Evolutionary conservation across 345 rosid genomes (phyloP), one percentile per base, ranked within the genome.

Genomic region (Lumnitzera racemosa): DNA sequence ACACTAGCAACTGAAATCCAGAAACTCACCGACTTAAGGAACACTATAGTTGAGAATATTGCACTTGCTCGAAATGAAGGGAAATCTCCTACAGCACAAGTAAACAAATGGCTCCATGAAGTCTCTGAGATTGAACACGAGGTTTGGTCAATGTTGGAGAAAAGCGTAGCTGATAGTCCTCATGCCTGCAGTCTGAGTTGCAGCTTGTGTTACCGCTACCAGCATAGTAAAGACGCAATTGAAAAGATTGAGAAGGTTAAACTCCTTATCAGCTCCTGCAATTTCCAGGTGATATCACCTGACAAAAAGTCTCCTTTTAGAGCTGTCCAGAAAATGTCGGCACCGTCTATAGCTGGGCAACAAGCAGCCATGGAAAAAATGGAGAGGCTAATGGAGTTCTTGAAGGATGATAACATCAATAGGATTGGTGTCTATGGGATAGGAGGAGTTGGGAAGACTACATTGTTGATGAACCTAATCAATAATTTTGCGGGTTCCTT

Each of bases 371-470:
- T 60, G 46, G 64, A 46, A 56, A 72, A 49, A 61, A 61, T 72
- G 47, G 29, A 49, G 61, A 24, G 15, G 58, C 66, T 72, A 23
- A 17, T 61, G 49, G 59, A 50, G 7, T 60, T 49, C 46, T 46
- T 64, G 56, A 12, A 65, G n/a, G 60, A 66, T 24, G 46, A 47
- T 12, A 24, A 13, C 13, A 53, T 74, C 13, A 56, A 51, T 47
- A 66, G 63, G 59, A 56, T 70, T n/a, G 74, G 61, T 14, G 64
- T 70, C 6, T 67, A 69, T 66, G 75, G 75, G 3, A 66, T 67
- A 64, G 75, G 72, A 8, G 70, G 78, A 13, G 56, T 74, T 2
- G 72, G 72, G 24, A 74, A 67, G 74, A 74, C 72, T 5, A 66
- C 69, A 1, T 49, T 74, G 20, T 68, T 74, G 8, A 60, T 36